Evolutionary conservation across 805 yeast species (phyloP).

Genomic region (Limtongozyma cylindracea): DNA sequence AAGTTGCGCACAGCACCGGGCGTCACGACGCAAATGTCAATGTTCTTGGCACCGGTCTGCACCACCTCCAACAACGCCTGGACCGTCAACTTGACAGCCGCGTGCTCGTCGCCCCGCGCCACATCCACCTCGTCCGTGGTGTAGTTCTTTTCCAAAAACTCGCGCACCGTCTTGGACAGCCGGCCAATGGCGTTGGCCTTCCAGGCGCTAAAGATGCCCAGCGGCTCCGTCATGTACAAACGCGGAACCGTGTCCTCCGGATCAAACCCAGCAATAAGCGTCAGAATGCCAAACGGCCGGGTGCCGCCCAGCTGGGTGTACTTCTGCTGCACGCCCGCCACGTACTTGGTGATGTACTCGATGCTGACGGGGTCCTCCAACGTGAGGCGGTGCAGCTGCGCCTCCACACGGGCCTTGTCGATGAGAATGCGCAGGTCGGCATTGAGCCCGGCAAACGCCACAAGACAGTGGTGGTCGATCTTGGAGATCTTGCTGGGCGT

Average conservation of each 20-base stretch:
- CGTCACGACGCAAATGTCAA: constrained; percentile 72
- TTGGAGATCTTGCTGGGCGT: constrained; percentile 88
- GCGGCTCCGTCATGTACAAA: constrained; percentile 88
- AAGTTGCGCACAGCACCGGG: constrained; percentile 40
- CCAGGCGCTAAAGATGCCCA: constrained; percentile 95
- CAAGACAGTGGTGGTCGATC: constrained; percentile 70
- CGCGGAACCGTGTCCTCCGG: constrained; percentile 58
- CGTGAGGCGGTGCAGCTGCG: constrained; percentile 84
- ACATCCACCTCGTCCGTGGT: too few species aligned
- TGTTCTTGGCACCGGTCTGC: constrained; percentile 92
- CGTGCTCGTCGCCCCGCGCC: constrained; percentile 33
- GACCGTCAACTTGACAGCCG: constrained; percentile 58
- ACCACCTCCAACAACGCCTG: constrained; percentile 85
- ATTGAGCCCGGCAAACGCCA: constrained; percentile 91
- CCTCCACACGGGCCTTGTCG: constrained; percentile 89
- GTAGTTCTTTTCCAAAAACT: constrained; percentile 80
- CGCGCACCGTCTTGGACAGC: constrained; percentile 84
- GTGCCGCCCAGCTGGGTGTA: constrained; percentile 98
- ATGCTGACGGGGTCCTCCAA: constrained; percentile 83
- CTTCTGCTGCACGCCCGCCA: constrained; percentile 94
- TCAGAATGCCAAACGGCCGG: constrained; percentile 91
- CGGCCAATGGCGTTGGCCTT: constrained; percentile 94
- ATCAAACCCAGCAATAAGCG: constrained; percentile 90
- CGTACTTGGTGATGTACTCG: constrained; percentile 78
- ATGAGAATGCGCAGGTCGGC: constrained; percentile 95